Evolutionary conservation across 495 filamentous ascomycete species (phyloP).

Genomic region (Tuber aestivum): DNA sequence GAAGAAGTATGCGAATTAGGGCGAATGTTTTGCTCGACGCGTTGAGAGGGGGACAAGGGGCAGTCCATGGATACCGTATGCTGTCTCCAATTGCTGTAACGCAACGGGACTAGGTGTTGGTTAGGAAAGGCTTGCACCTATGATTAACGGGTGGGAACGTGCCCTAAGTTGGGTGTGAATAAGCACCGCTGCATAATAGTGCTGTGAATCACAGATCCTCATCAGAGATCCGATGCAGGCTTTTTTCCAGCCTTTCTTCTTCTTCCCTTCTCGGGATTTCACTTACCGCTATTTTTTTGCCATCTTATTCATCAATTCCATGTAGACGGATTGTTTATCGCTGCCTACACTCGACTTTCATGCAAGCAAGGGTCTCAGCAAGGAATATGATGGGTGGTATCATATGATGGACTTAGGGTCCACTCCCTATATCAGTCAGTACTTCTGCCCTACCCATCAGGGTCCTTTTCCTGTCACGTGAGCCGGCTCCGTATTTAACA

Average conservation of each 20-base stretch:
- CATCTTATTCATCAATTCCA: neutral
- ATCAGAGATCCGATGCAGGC: neutral
- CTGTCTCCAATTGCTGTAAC: constrained; percentile 18
- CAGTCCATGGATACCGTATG: too few species aligned
- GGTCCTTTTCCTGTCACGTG: neutral
- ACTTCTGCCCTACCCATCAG: neutral
- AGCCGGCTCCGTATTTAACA: neutral
- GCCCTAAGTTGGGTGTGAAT: too few species aligned
- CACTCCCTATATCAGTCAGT: too few species aligned
- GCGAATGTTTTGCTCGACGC: constrained; percentile 39
- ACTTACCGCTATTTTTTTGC: neutral
- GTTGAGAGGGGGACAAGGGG: constrained; percentile 34
- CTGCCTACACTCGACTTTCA: neutral
- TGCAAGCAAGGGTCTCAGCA: neutral
- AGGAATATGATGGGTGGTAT: neutral
- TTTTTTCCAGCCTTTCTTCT: neutral
- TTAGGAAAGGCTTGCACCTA: constrained; percentile 17
- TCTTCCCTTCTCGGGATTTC: neutral
- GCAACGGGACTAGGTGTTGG: constrained; percentile 11
- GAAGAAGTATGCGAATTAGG: constrained; percentile 27
- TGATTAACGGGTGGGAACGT: neutral
- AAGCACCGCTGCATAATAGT: too few species aligned
- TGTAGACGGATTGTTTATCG: neutral
- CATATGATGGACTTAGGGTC: neutral
- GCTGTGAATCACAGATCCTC: too few species aligned